phyloP scores from a whole-genome alignment of 257 asterid species.

The Asclepias syriaca region DNA sequence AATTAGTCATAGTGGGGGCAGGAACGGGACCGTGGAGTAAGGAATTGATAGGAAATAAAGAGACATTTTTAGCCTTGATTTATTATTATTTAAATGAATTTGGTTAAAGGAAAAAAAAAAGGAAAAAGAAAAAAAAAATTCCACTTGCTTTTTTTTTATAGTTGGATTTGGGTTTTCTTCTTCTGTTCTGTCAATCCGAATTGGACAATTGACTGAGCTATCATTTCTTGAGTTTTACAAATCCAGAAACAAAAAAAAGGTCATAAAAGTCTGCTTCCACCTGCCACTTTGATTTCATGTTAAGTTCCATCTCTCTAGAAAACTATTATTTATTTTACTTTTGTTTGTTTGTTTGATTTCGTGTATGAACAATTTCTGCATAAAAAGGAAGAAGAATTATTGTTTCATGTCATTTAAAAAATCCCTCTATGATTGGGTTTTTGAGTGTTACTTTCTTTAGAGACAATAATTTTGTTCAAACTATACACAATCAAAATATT shows the following conservation, averaged over 20 bases:
- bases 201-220: not conserved
- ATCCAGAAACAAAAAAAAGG: not conserved
- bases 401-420: no score
- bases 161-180: no score
- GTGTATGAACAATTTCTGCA: no score
- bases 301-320: not conserved
- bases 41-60: not conserved
- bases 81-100: not conserved
- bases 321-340: no score
- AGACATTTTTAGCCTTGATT: not conserved
- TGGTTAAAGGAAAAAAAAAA: not conserved
- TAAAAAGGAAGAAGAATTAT: no score
- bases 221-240: not conserved
- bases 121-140: not conserved
- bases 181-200: not conserved
- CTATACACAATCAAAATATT: no score
- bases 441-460: no score
- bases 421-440: no score
- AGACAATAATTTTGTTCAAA: no score
- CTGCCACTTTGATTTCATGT: not conserved
- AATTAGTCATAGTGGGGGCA: no score
- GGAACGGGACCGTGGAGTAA: not conserved
- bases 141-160: not conserved
- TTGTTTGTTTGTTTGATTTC: not conserved
- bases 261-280: conserved; percentile 1